Conservation (phyloP, 208 protist genomes). For the Leishmania arabica region DNA sequence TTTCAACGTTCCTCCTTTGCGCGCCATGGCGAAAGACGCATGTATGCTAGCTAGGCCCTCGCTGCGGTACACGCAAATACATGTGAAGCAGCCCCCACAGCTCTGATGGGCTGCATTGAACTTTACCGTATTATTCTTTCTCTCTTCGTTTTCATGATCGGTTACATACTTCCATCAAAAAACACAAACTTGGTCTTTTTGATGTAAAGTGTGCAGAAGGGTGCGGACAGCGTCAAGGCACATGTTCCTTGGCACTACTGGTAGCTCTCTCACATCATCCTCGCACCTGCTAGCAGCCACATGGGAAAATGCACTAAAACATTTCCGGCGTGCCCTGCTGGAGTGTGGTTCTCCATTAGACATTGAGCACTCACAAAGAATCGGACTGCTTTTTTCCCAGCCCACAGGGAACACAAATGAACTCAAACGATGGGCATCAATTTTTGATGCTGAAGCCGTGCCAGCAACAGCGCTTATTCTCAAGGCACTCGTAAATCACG, state of each 20-base stretch:
- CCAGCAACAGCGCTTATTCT: conserved; percentile 59
- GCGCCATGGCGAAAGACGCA: not conserved
- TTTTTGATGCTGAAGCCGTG: conserved; percentile 63
- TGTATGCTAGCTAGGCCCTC: not conserved
- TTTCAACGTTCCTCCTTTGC: not conserved
- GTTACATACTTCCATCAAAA: not conserved
- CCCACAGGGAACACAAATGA: conserved; percentile 34
- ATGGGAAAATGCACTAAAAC: conserved; percentile 50
- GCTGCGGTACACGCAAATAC: not conserved
- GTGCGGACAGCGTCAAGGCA: not conserved
- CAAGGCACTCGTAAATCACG: conserved; percentile 63
- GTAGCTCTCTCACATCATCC: conserved; percentile 18
- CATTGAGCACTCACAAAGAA: conserved; percentile 62
- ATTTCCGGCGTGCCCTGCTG: conserved; percentile 63
- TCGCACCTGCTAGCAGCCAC: conserved; percentile 37
- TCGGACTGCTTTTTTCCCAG: conserved; percentile 61
- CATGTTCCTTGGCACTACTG: conserved; percentile 18
- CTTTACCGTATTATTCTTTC: not conserved
- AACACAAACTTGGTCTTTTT: not conserved
- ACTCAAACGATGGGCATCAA: conserved; percentile 50
- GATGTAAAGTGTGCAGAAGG: not conserved
- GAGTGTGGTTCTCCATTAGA: conserved; percentile 59
- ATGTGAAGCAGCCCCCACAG: not conserved
- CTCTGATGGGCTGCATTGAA: not conserved
- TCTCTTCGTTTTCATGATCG: not conserved